Base-by-base conservation (phyloP, 2,329 filamentous ascomycete species). In the Remersonia thermophila region DNA sequence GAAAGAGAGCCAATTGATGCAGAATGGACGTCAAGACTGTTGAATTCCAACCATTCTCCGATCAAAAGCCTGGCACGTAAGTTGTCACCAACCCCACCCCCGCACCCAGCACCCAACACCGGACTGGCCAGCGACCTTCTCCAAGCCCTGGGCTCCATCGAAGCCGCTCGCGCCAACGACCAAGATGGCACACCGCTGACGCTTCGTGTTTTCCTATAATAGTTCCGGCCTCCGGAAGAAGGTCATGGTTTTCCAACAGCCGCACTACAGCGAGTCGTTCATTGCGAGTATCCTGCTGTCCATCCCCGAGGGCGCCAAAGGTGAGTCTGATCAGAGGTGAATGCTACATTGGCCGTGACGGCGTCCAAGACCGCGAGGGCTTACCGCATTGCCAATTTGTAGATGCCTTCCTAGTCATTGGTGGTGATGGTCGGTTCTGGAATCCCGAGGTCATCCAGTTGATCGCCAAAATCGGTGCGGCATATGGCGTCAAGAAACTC, bases 51-150 rank as follows among this genome's bases (percentile, higher is more conserved):
- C 76, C 87, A 42, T 95, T 91, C 63, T 72, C 80, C 47, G 91
- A 96, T 73, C 91, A 98, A 74, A 98, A 98, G 73, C 86, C 89
- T 47, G 89, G 89, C 74, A 96, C 89, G 89, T 95, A 77, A 64
- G 89, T 86, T 50, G 48, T 46, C 44, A 43, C 43, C 44, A 39
- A 49, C 47, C 51, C 55, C 55, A 55, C 52, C 47, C 52, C 51
- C 54, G 33, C 44, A 45, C 5, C 35, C 5, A 35, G 32, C 35
- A 30, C 36, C 23, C 35, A n/a, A n/a, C n/a, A n/a, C 32, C 43
- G 7, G 20, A 6, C 20, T 23, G 20, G 20, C 20, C 20, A 5
- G 9, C 13, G 28, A 35, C 25, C 32, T 35, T 8, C 30, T 30
- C n/a, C 16, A 35, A 30, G 26, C 27, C 30, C 16, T 16, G 20